Percentiles rank a stretch among this genome's conserved stretches.
Evolutionary conservation across 352 stramenopile genomes (phyloP).

Genomic region (Globisporangium radiosum): DNA sequence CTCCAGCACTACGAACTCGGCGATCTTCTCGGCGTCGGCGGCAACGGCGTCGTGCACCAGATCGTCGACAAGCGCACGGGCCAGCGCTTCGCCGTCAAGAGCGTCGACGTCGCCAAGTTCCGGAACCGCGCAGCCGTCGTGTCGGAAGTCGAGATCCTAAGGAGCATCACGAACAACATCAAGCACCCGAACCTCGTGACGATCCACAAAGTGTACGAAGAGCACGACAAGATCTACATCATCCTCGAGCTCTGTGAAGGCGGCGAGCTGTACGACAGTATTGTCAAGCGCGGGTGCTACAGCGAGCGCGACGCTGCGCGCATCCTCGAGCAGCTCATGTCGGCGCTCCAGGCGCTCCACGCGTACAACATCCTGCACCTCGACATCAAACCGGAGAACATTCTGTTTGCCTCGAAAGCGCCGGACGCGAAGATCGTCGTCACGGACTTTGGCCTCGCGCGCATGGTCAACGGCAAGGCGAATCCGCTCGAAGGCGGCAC

Average conservation of each 20-base stretch:
- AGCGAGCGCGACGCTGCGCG: conserved; percentile 52
- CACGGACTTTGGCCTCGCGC: conserved; percentile 69
- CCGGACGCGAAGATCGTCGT: conserved; percentile 60
- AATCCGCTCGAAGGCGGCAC: conserved; percentile 54
- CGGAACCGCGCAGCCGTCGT: conserved; percentile 62
- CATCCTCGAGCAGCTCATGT: conserved; percentile 64
- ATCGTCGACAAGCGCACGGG: conserved; percentile 54
- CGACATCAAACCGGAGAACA: conserved; percentile 80
- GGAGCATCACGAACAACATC: conserved; percentile 78
- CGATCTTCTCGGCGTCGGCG: conserved; percentile 57
- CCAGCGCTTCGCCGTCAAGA: conserved; percentile 62
- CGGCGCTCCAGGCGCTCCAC: conserved; percentile 56
- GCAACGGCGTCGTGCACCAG: conserved; percentile 65
- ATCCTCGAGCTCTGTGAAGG: conserved; percentile 68
- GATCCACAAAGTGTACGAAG: conserved; percentile 81
- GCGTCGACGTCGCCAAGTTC: conserved; percentile 73
- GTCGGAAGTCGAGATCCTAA: conserved; percentile 71
- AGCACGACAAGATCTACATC: conserved; percentile 76
- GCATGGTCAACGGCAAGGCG: conserved; percentile 67
- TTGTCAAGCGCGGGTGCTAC: conserved; percentile 61
- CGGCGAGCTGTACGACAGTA: conserved; percentile 71
- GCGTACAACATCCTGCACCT: conserved; percentile 74
- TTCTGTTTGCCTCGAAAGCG: conserved; percentile 51
- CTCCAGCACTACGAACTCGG: conserved; percentile 66
- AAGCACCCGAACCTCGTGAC: conserved; percentile 68